Conservation (phyloP, 768 basidiomycete genomes). For the Leucocoprinus birnbaumii region DNA sequence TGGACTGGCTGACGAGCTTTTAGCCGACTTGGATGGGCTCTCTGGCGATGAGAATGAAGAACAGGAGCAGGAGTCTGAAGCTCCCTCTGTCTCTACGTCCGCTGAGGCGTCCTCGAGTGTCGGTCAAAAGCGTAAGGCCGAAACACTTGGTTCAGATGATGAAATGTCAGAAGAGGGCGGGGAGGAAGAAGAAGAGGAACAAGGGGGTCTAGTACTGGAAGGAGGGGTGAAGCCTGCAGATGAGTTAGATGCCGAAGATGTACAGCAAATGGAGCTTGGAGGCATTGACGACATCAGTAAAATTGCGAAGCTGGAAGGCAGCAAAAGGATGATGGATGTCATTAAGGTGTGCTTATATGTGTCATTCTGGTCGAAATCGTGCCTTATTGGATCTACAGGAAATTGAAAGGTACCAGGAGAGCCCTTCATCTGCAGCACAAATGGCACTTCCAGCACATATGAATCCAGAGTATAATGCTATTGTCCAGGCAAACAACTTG, state of each 20-base stretch:
- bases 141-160: conserved; percentile 44
- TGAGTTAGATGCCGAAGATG: conserved; percentile 91
- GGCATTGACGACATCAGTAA: conserved; percentile 81
- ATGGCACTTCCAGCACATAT: conserved; percentile 81
- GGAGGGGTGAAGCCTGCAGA: conserved; percentile 94
- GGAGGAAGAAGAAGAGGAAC: conserved; percentile 43
- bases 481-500: conserved; percentile 96
- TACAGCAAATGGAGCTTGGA: conserved; percentile 90
- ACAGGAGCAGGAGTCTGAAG: conserved; percentile 22
- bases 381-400: conserved; percentile 47
- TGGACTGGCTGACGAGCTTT: conserved; percentile 85
- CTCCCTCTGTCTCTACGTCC: conserved; percentile 2
- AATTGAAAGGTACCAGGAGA: conserved; percentile 80
- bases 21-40: conserved; percentile 88
- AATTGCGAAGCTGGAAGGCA: conserved; percentile 86
- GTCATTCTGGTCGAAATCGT: not conserved
- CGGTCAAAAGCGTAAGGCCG: conserved; percentile 66
- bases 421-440: conserved; percentile 76
- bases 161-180: conserved; percentile 40
- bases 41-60: conserved; percentile 66
- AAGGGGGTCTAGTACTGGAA: conserved; percentile 66
- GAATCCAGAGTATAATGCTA: conserved; percentile 94
- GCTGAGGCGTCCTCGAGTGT: conserved; percentile 19
- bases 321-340: conserved; percentile 86
- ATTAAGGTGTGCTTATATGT: conserved; percentile 51